These are phyloP conservation scores for Penicillium soppii DNA, from an alignment of 495 filamentous ascomycete genomes.

Conservation along the genomic window DNA sequence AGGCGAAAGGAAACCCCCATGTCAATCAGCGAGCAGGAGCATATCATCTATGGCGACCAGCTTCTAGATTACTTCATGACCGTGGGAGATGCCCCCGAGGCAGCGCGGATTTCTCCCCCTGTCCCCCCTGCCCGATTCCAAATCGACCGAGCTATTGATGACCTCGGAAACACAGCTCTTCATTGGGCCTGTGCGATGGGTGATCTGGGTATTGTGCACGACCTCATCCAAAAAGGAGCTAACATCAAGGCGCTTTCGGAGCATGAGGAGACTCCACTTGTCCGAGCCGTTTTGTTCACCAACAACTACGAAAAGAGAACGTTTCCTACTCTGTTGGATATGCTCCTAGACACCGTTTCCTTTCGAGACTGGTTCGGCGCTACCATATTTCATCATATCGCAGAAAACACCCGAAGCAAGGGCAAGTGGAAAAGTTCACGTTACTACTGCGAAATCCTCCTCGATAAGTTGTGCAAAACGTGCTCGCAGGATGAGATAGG, in stretches of 20 bases:
- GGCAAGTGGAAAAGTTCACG: conserved; percentile 79
- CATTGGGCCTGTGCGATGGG: conserved; percentile 99
- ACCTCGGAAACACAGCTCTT: conserved; percentile 81
- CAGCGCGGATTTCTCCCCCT: conserved; percentile 59
- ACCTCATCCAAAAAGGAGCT: conserved; percentile 75
- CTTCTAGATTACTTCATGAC: conserved; percentile 95
- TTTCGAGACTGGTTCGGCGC: conserved; percentile 71
- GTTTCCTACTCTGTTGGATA: conserved; percentile 75
- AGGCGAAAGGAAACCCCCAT: conserved; percentile 64
- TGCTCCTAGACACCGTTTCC: conserved; percentile 74
- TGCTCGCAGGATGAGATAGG: conserved; percentile 67
- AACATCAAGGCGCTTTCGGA: conserved; percentile 62
- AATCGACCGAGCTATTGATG: conserved; percentile 84
- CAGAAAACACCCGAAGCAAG: conserved; percentile 74
- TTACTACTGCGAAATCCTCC: conserved; percentile 89
- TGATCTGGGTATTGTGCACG: conserved; percentile 84
- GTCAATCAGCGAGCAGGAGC: conserved; percentile 71
- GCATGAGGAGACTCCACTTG: conserved; percentile 89
- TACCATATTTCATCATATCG: conserved; percentile 91
- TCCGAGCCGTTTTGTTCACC: conserved; percentile 91
- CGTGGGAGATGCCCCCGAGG: conserved; percentile 63
- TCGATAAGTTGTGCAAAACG: conserved; percentile 75
- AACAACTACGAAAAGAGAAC: conserved; percentile 92
- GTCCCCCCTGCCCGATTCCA: conserved; percentile 80
- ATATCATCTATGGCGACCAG: conserved; percentile 86